Conservation (phyloP, 108 stramenopile species). For the Stephanodiscus triporus region DNA sequence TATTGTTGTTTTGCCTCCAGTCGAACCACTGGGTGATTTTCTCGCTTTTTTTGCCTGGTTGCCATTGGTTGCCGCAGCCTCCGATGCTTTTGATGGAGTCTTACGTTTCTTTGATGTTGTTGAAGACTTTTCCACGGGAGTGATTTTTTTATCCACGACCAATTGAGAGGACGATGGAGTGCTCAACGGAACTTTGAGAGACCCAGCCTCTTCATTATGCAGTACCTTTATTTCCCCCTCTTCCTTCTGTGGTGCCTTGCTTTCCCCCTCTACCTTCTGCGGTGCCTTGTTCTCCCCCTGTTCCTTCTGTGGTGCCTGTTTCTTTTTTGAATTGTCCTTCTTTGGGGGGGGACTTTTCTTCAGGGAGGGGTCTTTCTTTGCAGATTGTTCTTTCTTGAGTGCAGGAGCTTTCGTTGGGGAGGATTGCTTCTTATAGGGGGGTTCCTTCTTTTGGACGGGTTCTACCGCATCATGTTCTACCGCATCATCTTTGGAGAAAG, state of each 20-base stretch:
- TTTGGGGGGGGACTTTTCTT: neutral
- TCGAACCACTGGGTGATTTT: conserved; percentile 19
- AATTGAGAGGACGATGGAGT: neutral
- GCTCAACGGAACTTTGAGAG: conserved; percentile 12
- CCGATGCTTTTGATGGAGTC: conserved; percentile 33
- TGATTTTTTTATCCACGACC: neutral
- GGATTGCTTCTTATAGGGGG: conserved; percentile 8
- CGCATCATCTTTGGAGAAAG: neutral
- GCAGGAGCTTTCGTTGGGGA: neutral
- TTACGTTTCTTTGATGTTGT: conserved; percentile 38
- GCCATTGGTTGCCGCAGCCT: conserved; percentile 10
- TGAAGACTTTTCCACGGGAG: conserved; percentile 17
- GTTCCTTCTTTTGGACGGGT: conserved; percentile 2
- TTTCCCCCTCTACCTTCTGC: neutral
- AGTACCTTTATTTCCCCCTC: neutral
- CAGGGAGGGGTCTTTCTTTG: conserved; percentile 3
- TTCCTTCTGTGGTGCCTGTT: neutral
- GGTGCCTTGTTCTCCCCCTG: neutral
- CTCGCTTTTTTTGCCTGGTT: conserved; percentile 22
- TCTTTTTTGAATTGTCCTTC: conserved; percentile 6
- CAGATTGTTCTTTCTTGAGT: neutral
- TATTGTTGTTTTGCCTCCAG: conserved; percentile 24
- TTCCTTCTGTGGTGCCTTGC: neutral
- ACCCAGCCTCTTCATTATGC: neutral
- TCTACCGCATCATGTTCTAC: conserved; percentile 1